Base-by-base conservation (phyloP, 2,329 filamentous ascomycete genomes). In the Myrmaecium sp. region DNA sequence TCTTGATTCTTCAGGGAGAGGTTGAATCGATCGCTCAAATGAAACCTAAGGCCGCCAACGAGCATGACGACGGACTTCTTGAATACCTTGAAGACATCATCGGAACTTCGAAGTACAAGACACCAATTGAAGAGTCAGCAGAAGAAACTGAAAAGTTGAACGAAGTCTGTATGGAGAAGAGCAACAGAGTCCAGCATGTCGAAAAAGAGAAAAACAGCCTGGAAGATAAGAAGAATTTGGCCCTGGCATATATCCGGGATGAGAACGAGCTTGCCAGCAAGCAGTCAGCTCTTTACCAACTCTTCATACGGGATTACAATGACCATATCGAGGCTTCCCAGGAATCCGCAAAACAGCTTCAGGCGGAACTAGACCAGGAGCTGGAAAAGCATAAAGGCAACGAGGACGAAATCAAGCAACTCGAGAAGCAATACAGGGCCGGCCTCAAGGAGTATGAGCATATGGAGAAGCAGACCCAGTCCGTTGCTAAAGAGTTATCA, bases 21-120 rank as follows among this genome's bases (percentile, higher is more conserved):
- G 89, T 98, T 32, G 89, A 98, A 51, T 94, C 86, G 0, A 98
- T 98, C 46, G 86, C 89, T 5, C 89, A 95, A 54, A 98, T 98
- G 89, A 98, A 98, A 54, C 66, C 91, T 11, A 98, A 98, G 52
- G 89, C 91, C 4, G 74, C 68, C 21, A 86, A 81, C 40, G 89
- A 98, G 49, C 86, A 95, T 44, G 89, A 98, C 33, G 89, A 98
- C 43, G 89, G 89, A 8, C 66, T 98, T 3, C 64, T 98, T 11
- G 89, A 98, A 51, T 98, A 98, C 37, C 69, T 98, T 0, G 89
- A 98, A 50, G 89, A 98, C 44, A 98, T 98, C 34, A 95, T 98
- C 41, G 89, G 91, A 35, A 98, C 89, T 0, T 95, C 89, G 5
- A 94, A 93, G 49, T 98, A 98, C 60, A 98, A 98, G 57, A 69